Evolutionary conservation across 1,139 yeast species (phyloP).

Genomic region (Geotrichum aggregatum): DNA sequence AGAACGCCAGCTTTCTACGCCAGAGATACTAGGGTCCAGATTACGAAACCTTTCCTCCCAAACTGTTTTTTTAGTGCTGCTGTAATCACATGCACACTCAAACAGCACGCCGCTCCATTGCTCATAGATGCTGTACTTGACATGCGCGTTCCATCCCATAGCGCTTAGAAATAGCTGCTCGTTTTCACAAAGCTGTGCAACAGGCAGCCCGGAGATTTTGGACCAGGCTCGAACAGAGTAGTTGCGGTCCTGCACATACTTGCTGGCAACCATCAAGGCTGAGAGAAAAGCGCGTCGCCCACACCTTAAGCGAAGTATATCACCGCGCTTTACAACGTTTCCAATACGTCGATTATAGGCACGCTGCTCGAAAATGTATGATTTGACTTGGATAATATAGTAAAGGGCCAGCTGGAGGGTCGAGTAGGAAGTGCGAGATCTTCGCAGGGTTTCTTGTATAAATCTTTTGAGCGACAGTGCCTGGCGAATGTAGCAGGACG

Average conservation of each 20-base stretch:
- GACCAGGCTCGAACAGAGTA: slow-evolving; percentile 70
- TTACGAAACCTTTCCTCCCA: slow-evolving; percentile 9
- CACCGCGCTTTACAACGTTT: slow-evolving; percentile 16
- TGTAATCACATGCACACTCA: slow-evolving; percentile 27
- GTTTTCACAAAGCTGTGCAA: slow-evolving; percentile 48
- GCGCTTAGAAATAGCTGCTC: slow-evolving; percentile 53
- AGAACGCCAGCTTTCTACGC: slow-evolving; percentile 6
- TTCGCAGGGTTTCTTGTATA: slow-evolving; percentile 59
- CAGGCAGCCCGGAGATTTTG: slow-evolving; percentile 59
- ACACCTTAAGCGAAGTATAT: slow-evolving; percentile 38
- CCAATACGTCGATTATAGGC: slow-evolving; percentile 12
- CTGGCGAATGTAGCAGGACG: slow-evolving; percentile 24
- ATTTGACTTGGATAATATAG: slow-evolving; percentile 52
- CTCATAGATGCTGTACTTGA: slow-evolving; percentile 49
- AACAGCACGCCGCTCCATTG: slow-evolving; percentile 46
- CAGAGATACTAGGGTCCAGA: slow-evolving; percentile 3
- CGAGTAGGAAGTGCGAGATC: slow-evolving; percentile 64
- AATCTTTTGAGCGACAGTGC: slow-evolving; percentile 42
- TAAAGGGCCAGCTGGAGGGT: slow-evolving; percentile 63
- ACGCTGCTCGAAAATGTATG: slow-evolving; percentile 23
- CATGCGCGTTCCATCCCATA: slow-evolving; percentile 54
- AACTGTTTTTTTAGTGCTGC: neutral
- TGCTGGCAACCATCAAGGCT: slow-evolving; percentile 63
- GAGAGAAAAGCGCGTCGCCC: slow-evolving; percentile 65
- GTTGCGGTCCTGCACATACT: slow-evolving; percentile 69